Base-by-base conservation (phyloP, 2,329 filamentous ascomycete species). In the Leptographium radiaticola region DNA sequence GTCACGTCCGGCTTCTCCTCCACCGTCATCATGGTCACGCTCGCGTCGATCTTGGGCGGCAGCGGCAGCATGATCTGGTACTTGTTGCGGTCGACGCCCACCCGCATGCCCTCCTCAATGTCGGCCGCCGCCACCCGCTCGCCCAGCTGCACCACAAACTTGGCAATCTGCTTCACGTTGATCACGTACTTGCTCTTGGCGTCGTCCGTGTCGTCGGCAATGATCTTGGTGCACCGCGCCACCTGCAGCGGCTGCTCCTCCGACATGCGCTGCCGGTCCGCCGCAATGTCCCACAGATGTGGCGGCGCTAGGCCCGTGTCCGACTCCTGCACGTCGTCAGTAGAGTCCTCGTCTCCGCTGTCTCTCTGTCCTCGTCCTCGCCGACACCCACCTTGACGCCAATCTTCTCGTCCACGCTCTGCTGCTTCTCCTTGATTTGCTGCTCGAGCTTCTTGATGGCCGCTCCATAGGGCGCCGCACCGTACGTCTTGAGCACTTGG, bases 181-280 rank as follows among this genome's bases (percentile, higher is more conserved):
- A 98, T 98, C 65, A 98, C 90, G 75, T 98, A 98, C 83, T 97
- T 98, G 81, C 87, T 95, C 81, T 98, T 98, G 59, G 95, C 87
- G 57, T 88, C 77, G 68, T 97, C 90, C 71, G 93, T 91, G 68
- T 95, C 90, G 66, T 97, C 91, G 57, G 89, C 84, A 62, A 98
- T 98, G 69, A 98, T 98, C 79, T 98, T 98, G 56, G 93, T 98
- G 78, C 93, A 98, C 66, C 93, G 81, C 60, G 93, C 93, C 59
- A 98, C 93, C 73, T 98, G 93, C 63, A 97, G 80, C 45, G 93
- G 93, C 66, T 98, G 93, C 73, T 98, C 93, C 73, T 98, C 93
- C 59, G 85, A 84, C 93, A 98, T 98, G 66, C 93, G 89, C 80
- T 97, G 93, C 63, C 91, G 84, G 70, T 98, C 93, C 69, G 93